Evolutionary conservation across 1,284 basidiomycete species (phyloP), one percentile per base, ranked within the genome.

Genomic region (Pseudozyma sp.): DNA sequence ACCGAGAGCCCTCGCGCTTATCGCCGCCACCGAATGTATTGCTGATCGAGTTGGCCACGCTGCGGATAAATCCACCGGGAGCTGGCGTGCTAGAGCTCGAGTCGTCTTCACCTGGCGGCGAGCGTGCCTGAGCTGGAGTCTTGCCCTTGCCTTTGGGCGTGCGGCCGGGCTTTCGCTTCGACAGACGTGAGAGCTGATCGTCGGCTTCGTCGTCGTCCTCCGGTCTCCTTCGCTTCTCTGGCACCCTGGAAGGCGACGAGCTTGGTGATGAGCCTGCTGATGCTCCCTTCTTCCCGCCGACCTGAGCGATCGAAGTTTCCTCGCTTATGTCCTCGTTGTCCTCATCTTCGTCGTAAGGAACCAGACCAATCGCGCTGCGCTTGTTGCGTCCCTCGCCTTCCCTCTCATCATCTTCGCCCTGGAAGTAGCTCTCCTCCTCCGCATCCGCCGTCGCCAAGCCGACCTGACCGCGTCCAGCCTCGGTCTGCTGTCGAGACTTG

Each of bases 361-460:
- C 87, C 45, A 92, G 86, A 9, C 88, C 87, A 17, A 88, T 87
- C 11, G 85, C 29, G 87, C 86, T 45, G 89, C 88, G 14, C 87
- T 86, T 54, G 87, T 87, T 45, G 87, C 82, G 39, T 82, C 71
- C 47, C 17, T 48, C 33, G 11, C 57, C 45, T 14, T 52, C 52
- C 57, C 54, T 85, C 85, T 29, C 90, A 88, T 90, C 89, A 64
- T 92, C 92, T 33, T 91, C 91, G 16, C 86, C 88, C 76, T 94
- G 93, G 88, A 97, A 97, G 87, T 96, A 98, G 55, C 85, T 85
- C 80, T 92, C 90, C 50, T 97, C 94, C 77, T 94, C 86, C 17
- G 92, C 85, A 82, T 77, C 89, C 87, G 68, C 88, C 87, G 80
- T 88, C 86, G 65, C 86, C 87, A 87, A 88, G 87, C 59, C 81